A percentile compares a stretch with the other conserved stretches of the same genome.
These are phyloP conservation scores for Cryptosporidium felis DNA, from an alignment of 169 alveolate genomes.

Conservation along the genomic window DNA sequence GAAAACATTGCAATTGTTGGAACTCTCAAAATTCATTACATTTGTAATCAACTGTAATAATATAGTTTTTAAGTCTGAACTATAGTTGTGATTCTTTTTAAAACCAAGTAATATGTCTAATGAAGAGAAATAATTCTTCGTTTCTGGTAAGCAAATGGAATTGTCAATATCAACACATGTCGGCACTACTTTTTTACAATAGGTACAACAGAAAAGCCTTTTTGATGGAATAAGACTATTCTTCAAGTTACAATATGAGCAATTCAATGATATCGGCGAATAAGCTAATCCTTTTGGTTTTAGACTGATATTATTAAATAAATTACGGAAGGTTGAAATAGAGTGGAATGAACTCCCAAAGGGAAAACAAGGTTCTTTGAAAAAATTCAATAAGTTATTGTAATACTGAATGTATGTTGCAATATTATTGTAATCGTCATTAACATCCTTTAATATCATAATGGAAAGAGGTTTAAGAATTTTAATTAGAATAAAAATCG, in stretches of 20 bases:
- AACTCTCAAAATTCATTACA: background rate
- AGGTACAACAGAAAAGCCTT: background rate
- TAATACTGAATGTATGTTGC: background rate
- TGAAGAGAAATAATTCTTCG: constrained; percentile 15
- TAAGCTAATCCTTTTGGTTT: background rate
- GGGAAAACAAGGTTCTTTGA: constrained; percentile 14
- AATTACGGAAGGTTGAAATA: background rate
- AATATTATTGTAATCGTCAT: background rate
- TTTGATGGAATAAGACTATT: constrained; percentile 2
- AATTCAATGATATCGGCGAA: background rate
- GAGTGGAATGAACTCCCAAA: constrained; percentile 60
- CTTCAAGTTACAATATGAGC: constrained; percentile 16
- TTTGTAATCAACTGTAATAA: background rate
- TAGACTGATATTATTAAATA: background rate
- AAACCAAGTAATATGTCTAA: constrained; percentile 10
- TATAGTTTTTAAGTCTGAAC: background rate
- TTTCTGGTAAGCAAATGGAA: constrained; percentile 31
- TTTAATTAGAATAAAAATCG: background rate
- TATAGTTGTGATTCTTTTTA: background rate
- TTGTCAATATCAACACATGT: constrained; percentile 45
- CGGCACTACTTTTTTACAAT: constrained; percentile 2
- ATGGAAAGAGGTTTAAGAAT: constrained; percentile 28
- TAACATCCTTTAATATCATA: background rate
- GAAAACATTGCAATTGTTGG: background rate
- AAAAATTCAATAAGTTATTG: background rate